Conservation (phyloP, 2,329 filamentous ascomycete genomes). For the Fusarium continuum region DNA sequence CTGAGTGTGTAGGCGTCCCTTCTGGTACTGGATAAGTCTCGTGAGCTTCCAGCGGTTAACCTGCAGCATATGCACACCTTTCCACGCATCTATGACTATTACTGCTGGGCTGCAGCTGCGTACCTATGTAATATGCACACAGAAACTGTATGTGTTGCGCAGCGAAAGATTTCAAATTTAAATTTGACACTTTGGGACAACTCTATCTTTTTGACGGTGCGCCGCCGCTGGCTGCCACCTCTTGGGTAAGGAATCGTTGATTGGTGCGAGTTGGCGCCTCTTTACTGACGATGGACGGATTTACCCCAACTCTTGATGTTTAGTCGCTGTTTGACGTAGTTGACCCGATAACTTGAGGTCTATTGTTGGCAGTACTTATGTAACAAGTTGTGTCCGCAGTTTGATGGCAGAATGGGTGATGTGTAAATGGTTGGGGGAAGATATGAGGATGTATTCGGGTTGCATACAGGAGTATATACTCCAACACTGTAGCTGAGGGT, state of each 20-base stretch:
- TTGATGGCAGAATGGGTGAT: conserved; percentile 1
- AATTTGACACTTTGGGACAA: background rate
- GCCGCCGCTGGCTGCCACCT: conserved; percentile 3
- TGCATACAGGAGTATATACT: background rate
- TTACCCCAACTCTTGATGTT: background rate
- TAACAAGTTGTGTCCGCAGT: background rate
- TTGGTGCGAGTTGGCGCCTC: background rate
- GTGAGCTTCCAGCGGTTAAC: conserved; percentile 3
- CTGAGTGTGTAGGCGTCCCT: background rate
- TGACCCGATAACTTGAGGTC: background rate
- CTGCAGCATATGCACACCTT: conserved; percentile 1
- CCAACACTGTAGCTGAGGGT: background rate
- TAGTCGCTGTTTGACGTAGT: background rate
- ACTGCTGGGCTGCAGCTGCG: background rate
- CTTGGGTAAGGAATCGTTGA: background rate
- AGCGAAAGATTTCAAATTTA: background rate
- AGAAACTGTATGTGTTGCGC: too few species aligned
- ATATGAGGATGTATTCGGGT: background rate
- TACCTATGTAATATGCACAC: too few species aligned
- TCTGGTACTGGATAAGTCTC: background rate
- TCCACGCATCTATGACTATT: conserved; percentile 12
- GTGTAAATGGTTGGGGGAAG: conserved; percentile 3
- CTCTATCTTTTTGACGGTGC: conserved; percentile 4
- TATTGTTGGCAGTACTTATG: background rate
- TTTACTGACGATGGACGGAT: background rate